phyloP scores from a whole-genome alignment of 2,329 filamentous ascomycete species.

The Xylariaceae sp. region DNA sequence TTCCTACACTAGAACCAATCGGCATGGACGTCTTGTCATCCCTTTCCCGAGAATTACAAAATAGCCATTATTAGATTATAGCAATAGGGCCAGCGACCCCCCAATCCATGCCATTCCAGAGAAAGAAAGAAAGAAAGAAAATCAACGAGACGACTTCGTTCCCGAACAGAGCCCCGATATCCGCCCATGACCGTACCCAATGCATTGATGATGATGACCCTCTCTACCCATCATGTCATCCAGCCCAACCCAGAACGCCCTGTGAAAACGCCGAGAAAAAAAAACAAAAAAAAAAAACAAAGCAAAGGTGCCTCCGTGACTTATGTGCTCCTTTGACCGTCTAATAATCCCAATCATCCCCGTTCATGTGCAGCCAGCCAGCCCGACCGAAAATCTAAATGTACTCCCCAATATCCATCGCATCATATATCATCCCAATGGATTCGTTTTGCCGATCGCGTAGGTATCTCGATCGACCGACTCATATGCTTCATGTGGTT shows the following conservation, averaged over 20 bases:
- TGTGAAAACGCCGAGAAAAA: neutral
- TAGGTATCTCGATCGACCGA: neutral
- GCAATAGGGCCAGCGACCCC: slow-evolving; percentile 2
- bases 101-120: neutral
- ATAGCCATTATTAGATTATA: neutral
- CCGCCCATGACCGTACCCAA: no score
- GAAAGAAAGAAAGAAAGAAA: neutral
- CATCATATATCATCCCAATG: no score
- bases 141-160: neutral
- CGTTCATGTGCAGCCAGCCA: no score
- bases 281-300: no score
- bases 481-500: neutral
- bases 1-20: neutral
- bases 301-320: neutral
- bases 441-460: no score
- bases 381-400: no score
- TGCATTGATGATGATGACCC: neutral
- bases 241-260: neutral
- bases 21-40: neutral
- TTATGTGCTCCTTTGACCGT: neutral
- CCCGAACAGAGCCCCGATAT: no score
- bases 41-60: neutral
- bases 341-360: no score
- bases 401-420: no score
- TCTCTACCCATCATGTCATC: neutral